These are phyloP conservation scores for Saccharomycopsis fibuligera DNA, from an alignment of 805 yeast species.

Conservation along the genomic window DNA sequence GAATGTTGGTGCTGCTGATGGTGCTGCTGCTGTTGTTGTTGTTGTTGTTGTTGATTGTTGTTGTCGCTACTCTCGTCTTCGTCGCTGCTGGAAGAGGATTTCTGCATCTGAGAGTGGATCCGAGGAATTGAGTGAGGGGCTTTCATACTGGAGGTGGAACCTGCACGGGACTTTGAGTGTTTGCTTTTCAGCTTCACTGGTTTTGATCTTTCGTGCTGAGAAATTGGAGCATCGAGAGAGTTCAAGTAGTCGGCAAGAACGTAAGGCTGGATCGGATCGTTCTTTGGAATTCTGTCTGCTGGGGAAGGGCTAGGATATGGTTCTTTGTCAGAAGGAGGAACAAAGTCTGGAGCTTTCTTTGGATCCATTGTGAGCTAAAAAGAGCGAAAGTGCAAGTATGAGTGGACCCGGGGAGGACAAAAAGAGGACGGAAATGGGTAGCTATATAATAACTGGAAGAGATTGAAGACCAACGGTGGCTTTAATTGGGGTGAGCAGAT, in stretches of 20 bases:
- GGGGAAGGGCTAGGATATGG: conserved; percentile 63
- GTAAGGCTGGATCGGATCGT: conserved; percentile 70
- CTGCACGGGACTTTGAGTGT: conserved; percentile 3
- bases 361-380: conserved; percentile 83
- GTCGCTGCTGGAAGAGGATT: conserved; percentile 3
- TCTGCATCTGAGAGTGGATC: conserved; percentile 8
- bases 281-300: conserved; percentile 60
- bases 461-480: background rate
- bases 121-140: conserved; percentile 12
- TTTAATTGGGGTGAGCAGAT: too few species aligned
- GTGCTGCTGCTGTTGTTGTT: too few species aligned
- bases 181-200: conserved; percentile 13
- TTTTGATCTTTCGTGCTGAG: conserved; percentile 34
- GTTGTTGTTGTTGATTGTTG: background rate
- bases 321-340: conserved; percentile 71
- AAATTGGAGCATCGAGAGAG: conserved; percentile 68
- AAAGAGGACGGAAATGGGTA: too few species aligned
- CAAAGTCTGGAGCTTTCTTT: conserved; percentile 81
- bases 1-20: too few species aligned
- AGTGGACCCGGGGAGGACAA: too few species aligned
- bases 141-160: background rate
- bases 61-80: background rate
- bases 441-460: background rate
- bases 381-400: too few species aligned
- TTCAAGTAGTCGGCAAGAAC: conserved; percentile 70